Evolutionary conservation across 352 stramenopile genomes (phyloP), one percentile per base, ranked within the genome.

Genomic region (Phytophthora cactorum): DNA sequence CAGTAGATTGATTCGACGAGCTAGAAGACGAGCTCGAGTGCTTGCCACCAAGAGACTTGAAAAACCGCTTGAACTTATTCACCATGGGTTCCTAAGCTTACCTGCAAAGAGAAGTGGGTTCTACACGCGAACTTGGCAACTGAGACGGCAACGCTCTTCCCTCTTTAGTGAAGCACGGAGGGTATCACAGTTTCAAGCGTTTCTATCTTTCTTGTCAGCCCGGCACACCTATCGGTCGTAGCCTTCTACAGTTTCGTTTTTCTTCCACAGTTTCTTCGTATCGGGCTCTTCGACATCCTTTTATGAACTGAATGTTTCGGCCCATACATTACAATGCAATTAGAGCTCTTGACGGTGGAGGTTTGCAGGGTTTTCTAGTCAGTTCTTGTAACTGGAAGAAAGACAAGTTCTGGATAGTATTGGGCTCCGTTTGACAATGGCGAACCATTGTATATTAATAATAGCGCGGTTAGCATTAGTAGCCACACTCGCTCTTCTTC

Each of bases 31-130:
- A 51, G 11, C 63, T 52, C 27, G 74, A 70, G 41, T 78, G 63
- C 49, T 81, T 86, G 43, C 76, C 76, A 29, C 70, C 70, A 43
- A 86, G 66, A 27, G 74, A 72, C 60, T 76, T 78, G 66, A 86
- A 81, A 47, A 86, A 86, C 8, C 66, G 70, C 50, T 75, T 77
- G 56, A 86, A 63, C 55, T 83, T 86, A 68, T 84, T 84, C 38
- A 83, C 76, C 78, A 86, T 86, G 51, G 15, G 22, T 39, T 39
- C 10, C 31, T 57, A 22, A 22, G 22, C 22, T 22, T 22, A 17
- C 41, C 5, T 10, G 12, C 29, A 50, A 60, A 43, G 11, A 43
- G 58, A 25, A 55, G 11, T 68, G 38, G 6, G 22, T 4, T 11
- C 45, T 69, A 43, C 39, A 22, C 43, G 27, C 45, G 15, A 36